phyloP scores from a whole-genome alignment of 192 early-diverging fungal species.

The Podochytrium sp. region DNA sequence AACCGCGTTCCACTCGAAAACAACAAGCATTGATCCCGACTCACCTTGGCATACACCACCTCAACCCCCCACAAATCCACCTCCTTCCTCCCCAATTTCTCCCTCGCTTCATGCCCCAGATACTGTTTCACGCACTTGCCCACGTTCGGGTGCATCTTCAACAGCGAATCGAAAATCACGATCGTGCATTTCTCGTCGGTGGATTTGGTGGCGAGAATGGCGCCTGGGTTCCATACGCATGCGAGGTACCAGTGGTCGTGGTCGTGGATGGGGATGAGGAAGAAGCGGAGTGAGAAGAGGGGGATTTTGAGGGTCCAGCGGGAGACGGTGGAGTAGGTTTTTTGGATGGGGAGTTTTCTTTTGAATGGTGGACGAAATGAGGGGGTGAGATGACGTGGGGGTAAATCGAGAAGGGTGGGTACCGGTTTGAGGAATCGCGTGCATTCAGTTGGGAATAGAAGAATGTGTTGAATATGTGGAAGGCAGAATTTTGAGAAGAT shows the following conservation, averaged over 20 bases:
- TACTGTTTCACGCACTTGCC: conserved; percentile 46
- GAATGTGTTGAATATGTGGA: conserved; percentile 84
- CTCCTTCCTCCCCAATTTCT: conserved; percentile 33
- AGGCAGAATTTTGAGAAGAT: conserved; percentile 7
- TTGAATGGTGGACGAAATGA: conserved; percentile 9
- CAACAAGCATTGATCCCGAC: too few relatives aligned
- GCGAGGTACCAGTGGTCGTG: conserved; percentile 89
- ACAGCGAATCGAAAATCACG: conserved; percentile 68
- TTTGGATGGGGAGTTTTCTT: conserved; percentile 41
- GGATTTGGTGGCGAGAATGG: conserved; percentile 39
- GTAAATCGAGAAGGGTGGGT: too few relatives aligned
- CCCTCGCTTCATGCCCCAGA: conserved; percentile 47
- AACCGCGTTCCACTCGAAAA: too few relatives aligned
- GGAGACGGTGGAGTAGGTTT: conserved; percentile 65
- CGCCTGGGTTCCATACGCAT: conserved; percentile 72
- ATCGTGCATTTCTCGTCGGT: conserved; percentile 45
- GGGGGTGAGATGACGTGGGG: conserved; percentile 44
- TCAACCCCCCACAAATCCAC: background rate
- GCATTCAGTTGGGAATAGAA: conserved; percentile 77
- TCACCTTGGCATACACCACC: conserved; percentile 65
- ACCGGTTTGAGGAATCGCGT: conserved; percentile 16
- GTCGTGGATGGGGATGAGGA: conserved; percentile 90
- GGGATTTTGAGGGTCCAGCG: conserved; percentile 79
- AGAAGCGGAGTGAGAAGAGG: conserved; percentile 74
- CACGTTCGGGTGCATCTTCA: conserved; percentile 46